Evolutionary conservation across 371 early-diverging fungal species (phyloP).

Genomic region (Actinomortierella wolfii): DNA sequence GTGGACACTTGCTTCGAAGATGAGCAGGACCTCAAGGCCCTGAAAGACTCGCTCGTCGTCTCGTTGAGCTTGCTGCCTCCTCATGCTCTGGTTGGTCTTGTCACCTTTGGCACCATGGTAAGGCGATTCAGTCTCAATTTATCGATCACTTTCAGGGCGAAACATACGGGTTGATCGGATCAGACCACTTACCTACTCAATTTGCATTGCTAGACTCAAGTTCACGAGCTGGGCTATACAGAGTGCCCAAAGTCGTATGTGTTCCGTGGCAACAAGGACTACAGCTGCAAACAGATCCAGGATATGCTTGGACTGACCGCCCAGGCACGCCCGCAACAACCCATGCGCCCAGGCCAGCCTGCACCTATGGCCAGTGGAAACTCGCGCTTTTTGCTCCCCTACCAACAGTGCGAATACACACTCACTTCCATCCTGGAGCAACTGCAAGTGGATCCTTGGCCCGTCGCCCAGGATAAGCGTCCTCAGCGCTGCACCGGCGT

Average conservation of each 20-base stretch:
- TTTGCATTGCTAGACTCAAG: slow-evolving; percentile 69
- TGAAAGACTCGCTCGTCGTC: slow-evolving; percentile 93
- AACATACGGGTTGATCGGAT: background rate
- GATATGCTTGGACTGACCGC: slow-evolving; percentile 90
- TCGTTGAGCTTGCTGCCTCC: slow-evolving; percentile 92
- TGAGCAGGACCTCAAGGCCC: slow-evolving; percentile 94
- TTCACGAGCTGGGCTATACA: slow-evolving; percentile 93
- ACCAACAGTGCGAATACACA: slow-evolving; percentile 94
- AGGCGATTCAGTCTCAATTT: background rate
- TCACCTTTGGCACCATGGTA: slow-evolving; percentile 99
- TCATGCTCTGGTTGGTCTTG: slow-evolving; percentile 95
- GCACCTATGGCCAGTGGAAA: slow-evolving; percentile 44
- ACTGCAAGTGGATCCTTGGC: slow-evolving; percentile 99
- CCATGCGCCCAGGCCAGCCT: slow-evolving; percentile 70
- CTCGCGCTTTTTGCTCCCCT: slow-evolving; percentile 83
- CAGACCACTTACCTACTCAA: background rate
- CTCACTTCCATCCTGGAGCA: slow-evolving; percentile 94
- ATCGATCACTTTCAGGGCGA: no score
- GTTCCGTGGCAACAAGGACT: slow-evolving; percentile 98
- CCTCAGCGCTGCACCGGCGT: slow-evolving; percentile 98
- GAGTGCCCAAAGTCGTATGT: slow-evolving; percentile 98
- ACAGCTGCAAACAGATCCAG: slow-evolving; percentile 92
- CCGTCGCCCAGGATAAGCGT: slow-evolving; percentile 93
- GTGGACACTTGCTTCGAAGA: slow-evolving; percentile 97
- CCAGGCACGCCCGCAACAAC: slow-evolving; percentile 62